Base-by-base conservation (phyloP, 1,284 basidiomycete genomes). In the Malassezia sp. region DNA sequence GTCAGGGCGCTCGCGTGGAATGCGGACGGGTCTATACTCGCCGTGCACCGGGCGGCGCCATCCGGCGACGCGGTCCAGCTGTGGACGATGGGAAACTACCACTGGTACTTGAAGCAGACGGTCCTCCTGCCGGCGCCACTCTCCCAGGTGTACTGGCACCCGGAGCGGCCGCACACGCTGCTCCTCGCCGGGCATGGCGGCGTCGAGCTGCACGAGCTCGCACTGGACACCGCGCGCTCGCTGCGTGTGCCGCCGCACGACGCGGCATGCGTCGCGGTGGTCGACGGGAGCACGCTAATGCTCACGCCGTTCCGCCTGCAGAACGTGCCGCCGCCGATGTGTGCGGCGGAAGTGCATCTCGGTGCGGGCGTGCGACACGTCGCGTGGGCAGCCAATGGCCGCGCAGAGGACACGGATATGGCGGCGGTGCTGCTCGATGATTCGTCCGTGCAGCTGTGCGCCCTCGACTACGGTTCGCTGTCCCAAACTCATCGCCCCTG, bases 281-380 rank as follows among this genome's bases (percentile, higher is more conserved):
- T 88, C n/a, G 90, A 97, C 66, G 91, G 90, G 54, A 83, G 78
- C 2, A 75, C 75, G n/a, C 73, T 87, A 37, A 77, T 90, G 3
- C 73, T 96, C 33, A 97, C 91, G 0, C 85, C 91, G 4, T 96
- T 97, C 76, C 78, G 89, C 27, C 79, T 80, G 3, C 86, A 93
- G 73, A 95, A 91, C 65, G 79, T 91, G 1, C 91, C 91, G 4
- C 91, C 91, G 15, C 93, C 91, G 0, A 93, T 96, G 89, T 83
- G 82, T 0, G 42, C 43, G n/a, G 20, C 38, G 28, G n/a, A n/a
- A n/a, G 27, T 36, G 21, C 38, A 22, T 40, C 12, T n/a, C 31
- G 20, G 38, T 7, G 27, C 38, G 3, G 17, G 12, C 2, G 18
- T 24, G 41, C 40, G 3, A 15, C 69, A 73, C 60, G 71, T 52